These are phyloP conservation scores for Nemania abortiva DNA, from an alignment of 2,329 filamentous ascomycete genomes.

Conservation along the genomic window DNA sequence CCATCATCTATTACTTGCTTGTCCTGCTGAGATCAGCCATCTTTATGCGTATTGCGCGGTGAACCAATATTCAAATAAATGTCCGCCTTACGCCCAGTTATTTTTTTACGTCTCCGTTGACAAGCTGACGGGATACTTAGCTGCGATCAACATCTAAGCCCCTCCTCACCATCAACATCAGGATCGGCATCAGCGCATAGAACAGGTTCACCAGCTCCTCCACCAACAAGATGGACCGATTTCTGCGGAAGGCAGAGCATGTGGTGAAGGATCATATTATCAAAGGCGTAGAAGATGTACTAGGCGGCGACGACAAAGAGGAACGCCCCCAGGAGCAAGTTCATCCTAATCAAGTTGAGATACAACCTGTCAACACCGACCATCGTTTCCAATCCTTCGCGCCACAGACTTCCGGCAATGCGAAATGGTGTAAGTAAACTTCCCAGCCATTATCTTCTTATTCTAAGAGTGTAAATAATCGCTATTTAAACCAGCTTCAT, in stretches of 20 bases:
- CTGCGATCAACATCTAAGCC: neutral
- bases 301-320: constrained; percentile 55
- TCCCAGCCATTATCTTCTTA: neutral
- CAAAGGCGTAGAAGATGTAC: constrained; percentile 50
- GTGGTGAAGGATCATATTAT: constrained; percentile 49
- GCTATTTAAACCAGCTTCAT: neutral
- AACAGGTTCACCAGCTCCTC: neutral
- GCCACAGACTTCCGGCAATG: constrained; percentile 76
- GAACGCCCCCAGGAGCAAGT: constrained; percentile 20
- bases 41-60: neutral
- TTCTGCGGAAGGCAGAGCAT: constrained; percentile 61
- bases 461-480: neutral
- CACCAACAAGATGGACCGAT: constrained; percentile 52
- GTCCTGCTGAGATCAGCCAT: neutral
- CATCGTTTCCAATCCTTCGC: constrained; percentile 78
- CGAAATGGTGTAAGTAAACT: constrained; percentile 74
- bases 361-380: constrained; percentile 54
- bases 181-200: neutral
- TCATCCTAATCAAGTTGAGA: constrained; percentile 24
- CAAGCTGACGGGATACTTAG: neutral
- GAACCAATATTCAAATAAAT: neutral
- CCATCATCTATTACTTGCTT: neutral
- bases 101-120: constrained; percentile 1
- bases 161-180: constrained; percentile 1
- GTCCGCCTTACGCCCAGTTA: neutral